Evolutionary conservation across 2,329 filamentous ascomycete genomes (phyloP), one percentile per base, ranked within the genome.

Genomic region (Chrysosphaeria jannelii): DNA sequence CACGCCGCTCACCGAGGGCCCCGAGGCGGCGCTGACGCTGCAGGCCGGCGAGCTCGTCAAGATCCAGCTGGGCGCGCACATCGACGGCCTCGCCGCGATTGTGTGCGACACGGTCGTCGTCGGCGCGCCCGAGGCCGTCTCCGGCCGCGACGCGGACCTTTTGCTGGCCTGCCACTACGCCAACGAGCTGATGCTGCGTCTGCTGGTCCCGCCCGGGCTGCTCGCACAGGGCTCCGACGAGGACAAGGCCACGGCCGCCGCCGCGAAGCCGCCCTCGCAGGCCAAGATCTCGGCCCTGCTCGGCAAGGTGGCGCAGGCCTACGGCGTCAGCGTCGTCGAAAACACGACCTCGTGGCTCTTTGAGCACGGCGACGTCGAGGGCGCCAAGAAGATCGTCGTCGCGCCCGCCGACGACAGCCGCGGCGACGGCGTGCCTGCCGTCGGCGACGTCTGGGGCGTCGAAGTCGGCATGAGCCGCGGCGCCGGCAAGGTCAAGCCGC

Each of bases 31-130:
- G 27, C 55, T 59, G 23, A 64, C 67, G 39, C 57, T 97, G 36
- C 74, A 90, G 52, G 58, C 68, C 24, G 71, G 67, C 30, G 85
- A 97, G 51, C 51, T 74, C 30, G 60, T 90, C 50, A 97, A 97
- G 63, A 85, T 97, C 44, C 85, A 97, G 51, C 64, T 97, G n/a
- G 85, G 85, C 40, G 85, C 85, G 24, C 85, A 97, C 52, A 91
- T 97, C 32, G 34, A 93, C 50, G 85, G 85, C 25, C 89, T 93
- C 40, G 78, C 76, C 36, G 72, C 81, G 35, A 91, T 97, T 42
- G 74, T 91, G 36, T 91, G 85, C 50, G 72, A 91, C 48, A 89
- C 76, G 29, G 57, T 93, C 34, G 46, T 91, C 28, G 68, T 88
- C 24, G n/a, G n/a, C n/a, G n/a, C n/a, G n/a, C 53, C 55, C 22